Percentiles rank a stretch among this genome's conserved stretches.
These are phyloP conservation scores for Stipa capillata DNA, from an alignment of 176 grass and related monocot species.

Conservation along the genomic window DNA sequence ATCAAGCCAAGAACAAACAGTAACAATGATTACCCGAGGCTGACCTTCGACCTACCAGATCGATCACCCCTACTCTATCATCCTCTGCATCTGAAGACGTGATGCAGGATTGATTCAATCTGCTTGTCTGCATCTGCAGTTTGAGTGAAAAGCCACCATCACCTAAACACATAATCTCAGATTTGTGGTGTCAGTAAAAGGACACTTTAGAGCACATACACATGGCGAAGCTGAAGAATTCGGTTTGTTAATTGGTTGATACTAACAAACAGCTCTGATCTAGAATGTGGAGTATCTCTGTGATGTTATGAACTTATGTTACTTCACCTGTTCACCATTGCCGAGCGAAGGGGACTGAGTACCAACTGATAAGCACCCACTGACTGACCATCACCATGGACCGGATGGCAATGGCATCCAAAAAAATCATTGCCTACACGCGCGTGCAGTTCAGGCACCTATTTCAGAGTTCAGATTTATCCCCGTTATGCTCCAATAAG, in stretches of 20 bases:
- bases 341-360: not conserved
- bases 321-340: not conserved
- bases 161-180: not conserved
- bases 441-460: not conserved
- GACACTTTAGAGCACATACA: not conserved
- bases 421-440: not conserved
- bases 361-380: too few species aligned
- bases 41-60: not conserved
- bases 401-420: not conserved
- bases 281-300: too few species aligned
- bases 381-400: not conserved
- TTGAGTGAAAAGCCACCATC: not conserved
- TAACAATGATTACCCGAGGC: not conserved
- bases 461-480: not conserved
- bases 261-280: too few species aligned
- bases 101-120: not conserved
- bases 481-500: conserved; percentile 1
- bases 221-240: not conserved
- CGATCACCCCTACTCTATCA: not conserved
- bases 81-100: not conserved
- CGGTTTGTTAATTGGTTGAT: not conserved
- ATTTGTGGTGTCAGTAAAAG: not conserved
- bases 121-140: not conserved
- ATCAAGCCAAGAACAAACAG: not conserved
- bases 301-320: not conserved